Percentiles rank a stretch among this genome's conserved stretches.
phyloP scores from a whole-genome alignment of 2,329 filamentous ascomycete species.

The Pyrenochaeta sp. region DNA sequence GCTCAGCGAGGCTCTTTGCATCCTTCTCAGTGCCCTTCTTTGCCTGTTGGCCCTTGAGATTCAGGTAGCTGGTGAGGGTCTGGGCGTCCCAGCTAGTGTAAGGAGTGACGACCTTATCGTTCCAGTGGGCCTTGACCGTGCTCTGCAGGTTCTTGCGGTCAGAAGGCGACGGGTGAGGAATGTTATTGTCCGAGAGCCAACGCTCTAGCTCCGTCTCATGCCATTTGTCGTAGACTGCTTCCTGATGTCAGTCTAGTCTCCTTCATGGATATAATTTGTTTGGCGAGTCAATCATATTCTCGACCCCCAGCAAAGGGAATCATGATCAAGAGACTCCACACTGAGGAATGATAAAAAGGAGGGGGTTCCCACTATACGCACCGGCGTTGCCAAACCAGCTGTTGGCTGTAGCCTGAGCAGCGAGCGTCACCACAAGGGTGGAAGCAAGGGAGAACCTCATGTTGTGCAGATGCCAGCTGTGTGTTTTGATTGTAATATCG shows the following conservation, averaged over 20 bases:
- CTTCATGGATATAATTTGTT: background rate
- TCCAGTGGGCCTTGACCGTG: constrained; percentile 90
- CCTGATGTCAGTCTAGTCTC: constrained; percentile 29
- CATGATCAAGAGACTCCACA: background rate
- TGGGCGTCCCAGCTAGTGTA: constrained; percentile 80
- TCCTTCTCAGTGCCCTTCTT: constrained; percentile 72
- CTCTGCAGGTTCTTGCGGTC: constrained; percentile 95
- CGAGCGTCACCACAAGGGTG: constrained; percentile 75
- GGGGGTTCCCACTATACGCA: constrained; percentile 58
- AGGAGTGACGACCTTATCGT: constrained; percentile 75
- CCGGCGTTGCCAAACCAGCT: constrained; percentile 88
- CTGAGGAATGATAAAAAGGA: constrained; percentile 19
- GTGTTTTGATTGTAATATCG: constrained; percentile 22
- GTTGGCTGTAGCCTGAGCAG: constrained; percentile 76
- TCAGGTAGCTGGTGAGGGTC: constrained; percentile 73
- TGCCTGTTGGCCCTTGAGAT: constrained; percentile 74
- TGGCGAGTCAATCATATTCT: background rate
- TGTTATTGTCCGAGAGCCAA: constrained; percentile 91
- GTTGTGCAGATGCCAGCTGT: constrained; percentile 39
- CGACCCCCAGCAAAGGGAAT: background rate
- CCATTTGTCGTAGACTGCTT: constrained; percentile 95
- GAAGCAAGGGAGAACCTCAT: constrained; percentile 81
- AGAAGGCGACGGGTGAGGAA: constrained; percentile 88
- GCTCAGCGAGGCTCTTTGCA: constrained; percentile 72
- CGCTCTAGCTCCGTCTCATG: constrained; percentile 96